phyloP scores from a whole-genome alignment of 768 basidiomycete genomes.

The Macrolepiota dolichaula region DNA sequence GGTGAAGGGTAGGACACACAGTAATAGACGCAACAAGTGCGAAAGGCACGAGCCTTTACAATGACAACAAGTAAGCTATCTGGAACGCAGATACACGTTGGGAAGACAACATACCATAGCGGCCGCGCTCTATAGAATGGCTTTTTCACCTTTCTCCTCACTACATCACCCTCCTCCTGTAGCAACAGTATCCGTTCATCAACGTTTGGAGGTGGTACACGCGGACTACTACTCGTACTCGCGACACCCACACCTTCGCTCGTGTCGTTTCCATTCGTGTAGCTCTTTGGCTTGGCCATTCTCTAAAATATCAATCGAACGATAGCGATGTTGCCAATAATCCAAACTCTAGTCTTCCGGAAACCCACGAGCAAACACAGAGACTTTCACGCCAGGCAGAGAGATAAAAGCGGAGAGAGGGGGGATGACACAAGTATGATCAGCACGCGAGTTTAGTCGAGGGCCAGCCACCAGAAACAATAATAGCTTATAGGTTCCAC shows the following conservation, averaged over 20 bases:
- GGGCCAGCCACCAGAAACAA: no score
- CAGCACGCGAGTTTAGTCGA: no score
- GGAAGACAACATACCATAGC: constrained; percentile 36
- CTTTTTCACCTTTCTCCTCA: constrained; percentile 28
- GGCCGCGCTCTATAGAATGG: constrained; percentile 51
- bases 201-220: neutral
- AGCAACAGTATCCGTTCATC: neutral
- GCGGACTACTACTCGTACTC: neutral
- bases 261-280: neutral
- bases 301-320: neutral
- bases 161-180: neutral
- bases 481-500: no score
- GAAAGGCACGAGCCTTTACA: constrained; percentile 72
- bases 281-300: neutral
- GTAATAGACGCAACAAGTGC: constrained; percentile 62
- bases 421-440: no score
- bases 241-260: neutral
- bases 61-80: neutral
- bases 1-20: constrained; percentile 40
- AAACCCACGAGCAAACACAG: no score
- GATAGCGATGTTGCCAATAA: neutral
- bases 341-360: neutral
- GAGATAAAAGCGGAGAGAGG: no score
- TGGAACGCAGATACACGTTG: neutral
- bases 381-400: no score